Percentiles rank a stretch among this genome's conserved stretches.
Evolutionary conservation across 805 yeast species (phyloP).

Genomic region (Zygoascus flipseniorum): DNA sequence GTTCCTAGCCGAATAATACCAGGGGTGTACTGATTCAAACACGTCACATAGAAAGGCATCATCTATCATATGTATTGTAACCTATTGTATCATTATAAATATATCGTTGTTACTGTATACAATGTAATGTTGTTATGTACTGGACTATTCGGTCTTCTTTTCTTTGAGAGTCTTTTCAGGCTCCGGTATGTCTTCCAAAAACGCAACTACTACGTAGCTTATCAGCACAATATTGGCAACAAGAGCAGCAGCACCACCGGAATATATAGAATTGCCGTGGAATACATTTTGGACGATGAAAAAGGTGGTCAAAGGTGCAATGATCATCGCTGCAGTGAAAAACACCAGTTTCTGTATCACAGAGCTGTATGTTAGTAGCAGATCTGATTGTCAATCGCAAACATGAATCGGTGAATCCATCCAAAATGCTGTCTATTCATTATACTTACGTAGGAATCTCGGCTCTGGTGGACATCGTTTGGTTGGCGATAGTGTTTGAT

Average conservation of each 20-base stretch:
- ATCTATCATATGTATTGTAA: not conserved
- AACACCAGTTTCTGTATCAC: slow-evolving; percentile 45
- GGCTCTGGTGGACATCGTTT: not conserved
- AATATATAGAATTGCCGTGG: slow-evolving; percentile 43
- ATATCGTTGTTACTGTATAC: not conserved
- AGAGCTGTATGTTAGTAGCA: slow-evolving; percentile 9
- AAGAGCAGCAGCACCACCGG: slow-evolving; percentile 68
- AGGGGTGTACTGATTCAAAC: slow-evolving; percentile 49
- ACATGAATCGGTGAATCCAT: slow-evolving; percentile 2
- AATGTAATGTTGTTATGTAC: not conserved
- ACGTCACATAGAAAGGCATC: not conserved
- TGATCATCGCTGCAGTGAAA: slow-evolving; percentile 64
- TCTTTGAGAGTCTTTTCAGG: not conserved
- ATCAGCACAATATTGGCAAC: slow-evolving; percentile 63
- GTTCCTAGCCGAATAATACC: slow-evolving; percentile 93
- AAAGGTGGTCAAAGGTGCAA: slow-evolving; percentile 51
- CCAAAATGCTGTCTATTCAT: not conserved
- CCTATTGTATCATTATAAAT: not conserved
- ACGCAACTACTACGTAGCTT: slow-evolving; percentile 62
- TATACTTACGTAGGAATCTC: slow-evolving; percentile 13
- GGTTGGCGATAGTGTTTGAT: not conserved
- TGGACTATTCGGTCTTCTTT: slow-evolving; percentile 4
- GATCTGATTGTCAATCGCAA: not conserved
- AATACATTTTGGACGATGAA: slow-evolving; percentile 37
- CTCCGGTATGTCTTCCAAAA: slow-evolving; percentile 37